Evolutionary conservation across 2,329 filamentous ascomycete genomes (phyloP).

Genomic region (Claviceps purpurea): DNA sequence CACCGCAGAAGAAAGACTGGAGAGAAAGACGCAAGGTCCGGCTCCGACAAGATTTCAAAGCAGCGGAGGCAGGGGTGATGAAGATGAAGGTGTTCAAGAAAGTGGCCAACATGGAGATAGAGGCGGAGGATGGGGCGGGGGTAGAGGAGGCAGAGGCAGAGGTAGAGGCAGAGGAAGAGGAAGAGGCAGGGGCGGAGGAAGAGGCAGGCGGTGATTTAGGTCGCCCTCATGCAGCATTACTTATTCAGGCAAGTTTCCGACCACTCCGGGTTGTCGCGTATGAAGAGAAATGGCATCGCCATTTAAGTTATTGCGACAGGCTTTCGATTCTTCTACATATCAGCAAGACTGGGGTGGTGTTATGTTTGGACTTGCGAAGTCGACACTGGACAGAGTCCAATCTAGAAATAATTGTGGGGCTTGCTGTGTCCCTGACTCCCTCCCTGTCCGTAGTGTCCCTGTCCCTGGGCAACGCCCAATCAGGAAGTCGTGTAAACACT

Average conservation of each 20-base stretch:
- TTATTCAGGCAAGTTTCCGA: too few species aligned
- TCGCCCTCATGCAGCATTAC: background rate
- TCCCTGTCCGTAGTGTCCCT: too few species aligned
- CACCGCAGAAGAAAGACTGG: conserved; percentile 53
- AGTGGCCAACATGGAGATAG: conserved; percentile 7
- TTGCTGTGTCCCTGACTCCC: too few species aligned
- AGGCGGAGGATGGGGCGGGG: background rate
- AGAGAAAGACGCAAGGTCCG: conserved; percentile 45
- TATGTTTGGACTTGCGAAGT: too few species aligned
- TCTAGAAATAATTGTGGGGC: too few species aligned
- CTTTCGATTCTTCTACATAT: too few species aligned
- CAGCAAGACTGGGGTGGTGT: too few species aligned
- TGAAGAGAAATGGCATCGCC: too few species aligned
- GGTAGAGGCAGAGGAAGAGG: background rate
- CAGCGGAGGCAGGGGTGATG: conserved; percentile 21
- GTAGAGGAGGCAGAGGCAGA: conserved; percentile 1
- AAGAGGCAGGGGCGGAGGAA: background rate
- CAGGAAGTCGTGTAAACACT: conserved; percentile 7
- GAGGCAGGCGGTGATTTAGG: background rate
- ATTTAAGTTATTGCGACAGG: too few species aligned
- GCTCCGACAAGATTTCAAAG: conserved; percentile 24
- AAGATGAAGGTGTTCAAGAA: conserved; percentile 15
- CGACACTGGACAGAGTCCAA: too few species aligned
- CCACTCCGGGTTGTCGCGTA: too few species aligned
- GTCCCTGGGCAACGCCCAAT: conserved; percentile 7